Conservation (phyloP, 2,329 filamentous ascomycete species). For the Xylaria sp. region DNA sequence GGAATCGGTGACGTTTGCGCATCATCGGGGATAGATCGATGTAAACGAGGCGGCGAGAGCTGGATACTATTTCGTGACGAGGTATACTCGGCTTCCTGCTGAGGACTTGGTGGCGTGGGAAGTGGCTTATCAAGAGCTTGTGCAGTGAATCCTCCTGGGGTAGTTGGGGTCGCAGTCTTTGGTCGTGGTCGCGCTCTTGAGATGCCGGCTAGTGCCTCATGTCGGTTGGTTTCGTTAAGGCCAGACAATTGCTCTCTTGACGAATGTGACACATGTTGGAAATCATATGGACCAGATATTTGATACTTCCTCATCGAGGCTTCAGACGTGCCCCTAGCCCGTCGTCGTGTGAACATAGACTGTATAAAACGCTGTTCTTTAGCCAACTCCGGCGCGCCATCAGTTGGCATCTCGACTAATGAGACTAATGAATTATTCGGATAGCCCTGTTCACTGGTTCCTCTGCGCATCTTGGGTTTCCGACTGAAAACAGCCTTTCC, state of each 20-base stretch:
- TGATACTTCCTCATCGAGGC: constrained; percentile 50
- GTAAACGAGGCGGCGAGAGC: constrained; percentile 55
- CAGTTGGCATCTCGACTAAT: constrained; percentile 49
- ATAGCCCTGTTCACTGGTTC: constrained; percentile 55
- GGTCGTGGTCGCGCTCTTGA: constrained; percentile 40
- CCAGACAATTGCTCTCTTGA: constrained; percentile 54
- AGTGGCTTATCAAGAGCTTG: constrained; percentile 29
- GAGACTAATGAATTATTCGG: constrained; percentile 56
- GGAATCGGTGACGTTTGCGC: constrained; percentile 49
- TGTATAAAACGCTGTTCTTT: constrained; percentile 55
- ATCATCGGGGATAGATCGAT: constrained; percentile 52
- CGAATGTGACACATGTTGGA: constrained; percentile 68
- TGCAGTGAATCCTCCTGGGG: background rate
- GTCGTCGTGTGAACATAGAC: constrained; percentile 58
- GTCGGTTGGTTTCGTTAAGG: constrained; percentile 47
- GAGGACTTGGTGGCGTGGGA: constrained; percentile 40
- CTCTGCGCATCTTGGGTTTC: constrained; percentile 56
- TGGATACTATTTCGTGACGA: constrained; percentile 58
- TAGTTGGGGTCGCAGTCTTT: constrained; percentile 16
- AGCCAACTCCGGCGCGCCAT: constrained; percentile 40
- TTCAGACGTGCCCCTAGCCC: constrained; percentile 39
- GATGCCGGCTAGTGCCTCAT: constrained; percentile 52
- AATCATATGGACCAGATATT: constrained; percentile 70
- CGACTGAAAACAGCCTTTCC: constrained; percentile 65
- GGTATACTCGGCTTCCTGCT: constrained; percentile 49